Conservation (phyloP, 495 filamentous ascomycete species). For the Aspergillus cristatus region DNA sequence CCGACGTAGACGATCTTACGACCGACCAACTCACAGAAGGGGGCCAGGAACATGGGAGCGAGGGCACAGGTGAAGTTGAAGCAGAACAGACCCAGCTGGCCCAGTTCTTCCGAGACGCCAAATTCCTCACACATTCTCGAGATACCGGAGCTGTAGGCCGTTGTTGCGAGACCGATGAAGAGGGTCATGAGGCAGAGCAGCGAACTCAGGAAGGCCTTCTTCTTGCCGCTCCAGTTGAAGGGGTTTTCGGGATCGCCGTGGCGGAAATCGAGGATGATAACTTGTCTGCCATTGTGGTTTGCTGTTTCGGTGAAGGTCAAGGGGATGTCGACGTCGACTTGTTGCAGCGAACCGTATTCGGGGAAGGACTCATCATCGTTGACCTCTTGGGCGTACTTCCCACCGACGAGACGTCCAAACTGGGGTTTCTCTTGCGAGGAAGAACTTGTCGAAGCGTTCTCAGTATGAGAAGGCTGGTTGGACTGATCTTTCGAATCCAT, state of each 20-base stretch:
- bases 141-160: constrained; percentile 38
- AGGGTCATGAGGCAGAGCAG: constrained; percentile 39
- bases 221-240: constrained; percentile 33
- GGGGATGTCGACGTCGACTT: constrained; percentile 35
- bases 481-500: constrained; percentile 18
- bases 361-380: constrained; percentile 6
- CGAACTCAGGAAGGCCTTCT: constrained; percentile 33
- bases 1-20: constrained; percentile 31
- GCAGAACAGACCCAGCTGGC: constrained; percentile 33
- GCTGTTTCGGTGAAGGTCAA: constrained; percentile 23
- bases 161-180: constrained; percentile 40
- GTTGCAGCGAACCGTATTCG: constrained; percentile 19
- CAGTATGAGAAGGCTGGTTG: constrained; percentile 17
- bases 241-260: constrained; percentile 33
- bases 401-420: constrained; percentile 26
- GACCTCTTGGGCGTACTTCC: constrained; percentile 21
- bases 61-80: constrained; percentile 35
- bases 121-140: constrained; percentile 28
- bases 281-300: constrained; percentile 21
- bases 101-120: constrained; percentile 23
- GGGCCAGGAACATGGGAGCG: constrained; percentile 35
- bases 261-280: constrained; percentile 30
- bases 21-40: constrained; percentile 37
- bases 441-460: constrained; percentile 12
- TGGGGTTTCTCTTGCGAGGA: constrained; percentile 2